These are phyloP conservation scores for Inga laurina DNA, from an alignment of 306 rosid species.

Conservation along the genomic window DNA sequence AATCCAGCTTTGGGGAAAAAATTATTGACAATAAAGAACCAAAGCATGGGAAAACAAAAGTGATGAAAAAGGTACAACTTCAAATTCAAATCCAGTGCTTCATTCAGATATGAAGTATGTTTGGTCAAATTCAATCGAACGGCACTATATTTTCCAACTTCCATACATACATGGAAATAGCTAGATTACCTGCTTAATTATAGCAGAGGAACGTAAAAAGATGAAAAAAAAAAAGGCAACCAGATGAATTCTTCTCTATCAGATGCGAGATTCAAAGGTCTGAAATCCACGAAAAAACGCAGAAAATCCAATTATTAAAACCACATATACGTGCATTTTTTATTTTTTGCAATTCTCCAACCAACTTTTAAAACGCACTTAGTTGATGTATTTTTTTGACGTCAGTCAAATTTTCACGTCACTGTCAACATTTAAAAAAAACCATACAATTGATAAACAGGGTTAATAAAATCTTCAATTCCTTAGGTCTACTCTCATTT, in stretches of 20 bases:
- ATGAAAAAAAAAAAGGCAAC: neutral
- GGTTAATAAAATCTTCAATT: too few species aligned
- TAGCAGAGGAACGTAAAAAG: too few species aligned
- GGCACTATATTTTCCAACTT: neutral
- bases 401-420: neutral
- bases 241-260: neutral
- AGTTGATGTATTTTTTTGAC: too few species aligned
- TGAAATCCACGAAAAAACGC: neutral
- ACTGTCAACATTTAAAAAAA: neutral
- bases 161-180: neutral
- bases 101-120: neutral
- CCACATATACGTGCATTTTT: too few species aligned
- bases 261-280: neutral
- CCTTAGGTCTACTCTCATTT: accelerated
- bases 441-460: too few species aligned
- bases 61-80: neutral
- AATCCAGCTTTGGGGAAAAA: neutral
- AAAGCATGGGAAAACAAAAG: neutral
- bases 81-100: neutral
- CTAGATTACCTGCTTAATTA: neutral
- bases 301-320: too few species aligned
- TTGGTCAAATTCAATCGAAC: neutral
- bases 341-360: neutral
- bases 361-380: neutral
- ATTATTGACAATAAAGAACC: neutral